phyloP scores from a whole-genome alignment of 1,139 yeast genomes.

The Lodderomyces oxycetoniae region DNA sequence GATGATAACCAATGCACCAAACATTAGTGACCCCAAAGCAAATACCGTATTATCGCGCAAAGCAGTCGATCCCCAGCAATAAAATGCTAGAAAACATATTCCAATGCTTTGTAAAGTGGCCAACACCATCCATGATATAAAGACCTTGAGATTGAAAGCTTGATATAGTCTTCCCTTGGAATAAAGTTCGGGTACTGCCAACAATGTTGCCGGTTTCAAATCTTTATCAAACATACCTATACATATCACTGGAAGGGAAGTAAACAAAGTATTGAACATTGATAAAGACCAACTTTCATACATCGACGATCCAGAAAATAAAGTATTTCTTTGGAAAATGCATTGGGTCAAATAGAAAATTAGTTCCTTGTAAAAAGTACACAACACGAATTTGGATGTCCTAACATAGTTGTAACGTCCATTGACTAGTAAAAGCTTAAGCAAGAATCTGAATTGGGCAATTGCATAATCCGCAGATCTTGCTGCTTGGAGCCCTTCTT shows the following conservation, averaged over 20 bases:
- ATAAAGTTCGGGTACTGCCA: conserved; percentile 91
- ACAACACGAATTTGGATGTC: conserved; percentile 84
- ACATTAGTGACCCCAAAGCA: conserved; percentile 75
- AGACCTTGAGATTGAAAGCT: conserved; percentile 67
- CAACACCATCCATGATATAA: conserved; percentile 72
- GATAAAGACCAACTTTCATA: conserved; percentile 96
- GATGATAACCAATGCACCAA: conserved; percentile 63
- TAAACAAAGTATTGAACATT: conserved; percentile 93
- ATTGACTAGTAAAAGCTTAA: conserved; percentile 82
- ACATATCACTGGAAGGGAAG: conserved; percentile 86
- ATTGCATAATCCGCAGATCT: conserved; percentile 92
- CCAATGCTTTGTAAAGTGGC: conserved; percentile 74
- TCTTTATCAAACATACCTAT: conserved; percentile 96
- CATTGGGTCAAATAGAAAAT: conserved; percentile 86
- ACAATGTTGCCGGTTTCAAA: conserved; percentile 75
- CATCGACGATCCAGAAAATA: conserved; percentile 89
- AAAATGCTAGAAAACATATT: conserved; percentile 61
- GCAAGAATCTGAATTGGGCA: conserved; percentile 84
- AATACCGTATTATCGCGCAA: conserved; percentile 69
- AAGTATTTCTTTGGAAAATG: conserved; percentile 77
- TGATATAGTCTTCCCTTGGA: conserved; percentile 69
- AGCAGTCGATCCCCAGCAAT: conserved; percentile 66
- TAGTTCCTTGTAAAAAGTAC: conserved; percentile 93
- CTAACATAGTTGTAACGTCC: conserved; percentile 94
- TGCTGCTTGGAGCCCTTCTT: conserved; percentile 96